A percentile compares a stretch with the other conserved stretches of the same genome.
phyloP scores from a whole-genome alignment of 805 yeast species.

The Pichia nakasei region DNA sequence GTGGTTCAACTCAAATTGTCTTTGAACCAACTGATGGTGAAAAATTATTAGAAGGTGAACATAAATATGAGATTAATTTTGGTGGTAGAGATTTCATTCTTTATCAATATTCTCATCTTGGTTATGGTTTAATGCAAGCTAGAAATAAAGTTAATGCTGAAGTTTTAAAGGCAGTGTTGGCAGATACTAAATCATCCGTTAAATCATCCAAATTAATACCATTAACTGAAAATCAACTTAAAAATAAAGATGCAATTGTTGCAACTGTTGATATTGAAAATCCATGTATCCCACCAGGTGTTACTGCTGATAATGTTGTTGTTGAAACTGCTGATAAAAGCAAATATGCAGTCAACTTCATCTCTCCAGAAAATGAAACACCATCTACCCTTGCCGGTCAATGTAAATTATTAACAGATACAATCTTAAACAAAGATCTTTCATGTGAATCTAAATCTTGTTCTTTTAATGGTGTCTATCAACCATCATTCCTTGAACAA shows the following conservation, averaged over 20 bases:
- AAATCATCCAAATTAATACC: conserved; percentile 18
- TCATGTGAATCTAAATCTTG: conserved; percentile 75
- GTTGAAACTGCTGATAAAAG: conserved; percentile 42
- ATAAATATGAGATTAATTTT: conserved; percentile 68
- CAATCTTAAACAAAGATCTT: conserved; percentile 72
- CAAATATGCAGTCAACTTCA: conserved; percentile 27
- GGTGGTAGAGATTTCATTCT: conserved; percentile 74
- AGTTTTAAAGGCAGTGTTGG: conserved; percentile 35
- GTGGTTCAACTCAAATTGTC: conserved; percentile 97
- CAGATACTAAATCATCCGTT: conserved; percentile 18
- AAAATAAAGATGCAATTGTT: conserved; percentile 29
- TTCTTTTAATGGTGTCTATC: conserved; percentile 95
- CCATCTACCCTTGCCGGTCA: conserved; percentile 58
- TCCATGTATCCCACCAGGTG: conserved; percentile 86
- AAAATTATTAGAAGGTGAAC: conserved; percentile 71
- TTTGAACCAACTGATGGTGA: conserved; percentile 77
- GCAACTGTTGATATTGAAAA: conserved; percentile 41
- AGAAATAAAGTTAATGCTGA: conserved; percentile 68
- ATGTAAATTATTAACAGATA: conserved; percentile 80
- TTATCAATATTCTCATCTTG: conserved; percentile 92
- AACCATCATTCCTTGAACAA: conserved; percentile 78
- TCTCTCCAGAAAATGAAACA: conserved; percentile 20
- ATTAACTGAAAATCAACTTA: conserved; percentile 27
- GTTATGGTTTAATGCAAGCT: conserved; percentile 94
- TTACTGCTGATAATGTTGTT: conserved; percentile 45